Conservation (phyloP, 2,329 filamentous ascomycete species). For the Alternaria alternata region DNA sequence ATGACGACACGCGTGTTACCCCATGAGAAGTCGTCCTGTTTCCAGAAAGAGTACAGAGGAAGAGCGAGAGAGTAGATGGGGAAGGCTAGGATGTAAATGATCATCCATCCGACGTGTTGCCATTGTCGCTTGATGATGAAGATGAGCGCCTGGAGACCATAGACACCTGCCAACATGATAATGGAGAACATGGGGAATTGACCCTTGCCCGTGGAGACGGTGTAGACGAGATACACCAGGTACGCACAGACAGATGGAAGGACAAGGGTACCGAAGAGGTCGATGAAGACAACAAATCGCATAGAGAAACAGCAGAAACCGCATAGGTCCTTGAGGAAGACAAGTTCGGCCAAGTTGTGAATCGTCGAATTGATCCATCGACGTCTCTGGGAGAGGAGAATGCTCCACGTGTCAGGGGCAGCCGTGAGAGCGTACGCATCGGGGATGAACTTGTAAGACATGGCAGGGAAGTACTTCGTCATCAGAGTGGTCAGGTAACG, state of each 20-base stretch:
- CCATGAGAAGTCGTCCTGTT: slow-evolving; percentile 98
- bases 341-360: slow-evolving; percentile 91
- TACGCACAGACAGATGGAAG: slow-evolving; percentile 89
- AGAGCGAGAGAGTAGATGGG: slow-evolving; percentile 92
- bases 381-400: slow-evolving; percentile 95
- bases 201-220: slow-evolving; percentile 71
- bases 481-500: slow-evolving; percentile 96
- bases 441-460: slow-evolving; percentile 95
- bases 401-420: slow-evolving; percentile 91
- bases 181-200: slow-evolving; percentile 88
- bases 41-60: slow-evolving; percentile 98
- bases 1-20: slow-evolving; percentile 98
- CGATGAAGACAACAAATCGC: slow-evolving; percentile 95
- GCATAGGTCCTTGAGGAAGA: slow-evolving; percentile 91
- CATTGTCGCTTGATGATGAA: slow-evolving; percentile 97
- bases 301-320: slow-evolving; percentile 99
- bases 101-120: slow-evolving; percentile 99
- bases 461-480: slow-evolving; percentile 95
- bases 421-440: slow-evolving; percentile 94
- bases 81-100: slow-evolving; percentile 96
- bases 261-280: slow-evolving; percentile 91
- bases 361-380: slow-evolving; percentile 99
- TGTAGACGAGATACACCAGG: slow-evolving; percentile 86
- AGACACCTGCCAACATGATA: slow-evolving; percentile 87
- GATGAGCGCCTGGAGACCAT: slow-evolving; percentile 93